Conservation (phyloP, 106 monocot species). For the Platanthera zijinensis region DNA sequence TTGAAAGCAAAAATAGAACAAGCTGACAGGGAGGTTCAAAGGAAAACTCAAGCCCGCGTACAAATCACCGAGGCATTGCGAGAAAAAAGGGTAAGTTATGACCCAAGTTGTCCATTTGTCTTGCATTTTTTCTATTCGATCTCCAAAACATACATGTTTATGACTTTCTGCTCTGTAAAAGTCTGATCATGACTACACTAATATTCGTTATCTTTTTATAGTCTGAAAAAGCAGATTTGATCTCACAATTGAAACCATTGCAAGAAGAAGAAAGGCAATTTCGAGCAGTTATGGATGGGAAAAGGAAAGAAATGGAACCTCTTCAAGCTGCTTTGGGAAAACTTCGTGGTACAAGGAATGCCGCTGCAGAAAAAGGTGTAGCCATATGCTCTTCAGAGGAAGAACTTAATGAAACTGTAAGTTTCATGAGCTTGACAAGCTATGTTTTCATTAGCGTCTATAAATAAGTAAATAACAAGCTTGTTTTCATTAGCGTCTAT, state of each 20-base stretch:
- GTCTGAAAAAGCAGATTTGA: conserved; percentile 58
- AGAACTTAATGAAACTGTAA: conserved; percentile 74
- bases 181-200: not conserved
- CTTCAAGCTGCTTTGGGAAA: conserved; percentile 63
- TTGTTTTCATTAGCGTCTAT: no score
- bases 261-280: conserved; percentile 48
- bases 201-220: conserved; percentile 21
- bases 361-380: conserved; percentile 49
- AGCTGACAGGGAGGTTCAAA: conserved; percentile 58
- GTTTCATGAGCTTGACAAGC: conserved; percentile 3
- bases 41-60: conserved; percentile 34
- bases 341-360: conserved; percentile 55
- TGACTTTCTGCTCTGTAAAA: not conserved
- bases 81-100: conserved; percentile 45
- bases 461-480: not conserved
- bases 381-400: conserved; percentile 81
- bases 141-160: not conserved
- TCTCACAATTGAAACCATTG: conserved; percentile 75
- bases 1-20: conserved; percentile 63
- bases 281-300: conserved; percentile 43
- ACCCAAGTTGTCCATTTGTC: not conserved
- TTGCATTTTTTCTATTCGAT: not conserved
- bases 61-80: conserved; percentile 47
- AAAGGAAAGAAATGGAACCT: conserved; percentile 80
- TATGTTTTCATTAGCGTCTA: not conserved